Base-by-base conservation (phyloP, 495 filamentous ascomycete genomes). In the Bryoglossum gracile region DNA sequence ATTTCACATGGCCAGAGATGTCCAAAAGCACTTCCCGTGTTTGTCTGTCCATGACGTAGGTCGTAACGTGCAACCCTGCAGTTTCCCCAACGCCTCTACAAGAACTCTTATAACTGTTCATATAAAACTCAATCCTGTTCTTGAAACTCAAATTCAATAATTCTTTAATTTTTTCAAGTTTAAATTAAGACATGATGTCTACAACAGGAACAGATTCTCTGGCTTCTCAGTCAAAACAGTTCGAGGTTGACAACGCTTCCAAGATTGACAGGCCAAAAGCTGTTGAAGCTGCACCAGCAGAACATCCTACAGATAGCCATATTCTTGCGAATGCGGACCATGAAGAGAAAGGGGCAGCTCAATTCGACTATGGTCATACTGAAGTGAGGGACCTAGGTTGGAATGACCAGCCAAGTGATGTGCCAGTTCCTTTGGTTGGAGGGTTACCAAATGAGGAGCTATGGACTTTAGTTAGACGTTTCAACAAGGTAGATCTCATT, bases 361-460 rank as follows among this genome's bases (percentile, higher is more conserved):
- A 59, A 24, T 5, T 56, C 9, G 43, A 56, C 16, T 53, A 59
- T 51, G 36, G 24, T 1, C 49, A 56, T 22, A 54, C 54, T 13
- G 57, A 60, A 32, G 57, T 60, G 30, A 54, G 36, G 16, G 77
- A 94, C 61, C 56, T 91, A 30, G 88, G 88, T 10, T 94, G 87
- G 87, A 77, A 78, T 55, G 74, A 82, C 39, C 63, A 70, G 49
- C 68, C 76, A 13, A 58, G 80, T 5, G 60, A 77, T 0, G 74
- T 87, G 14, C 68, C 80, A 0, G 67, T 65, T 8, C 80, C 81
- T 0, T 59, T 94, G 3, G 78, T 92, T 17, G 84, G 78, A 2
- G 85, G 84, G 0, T 59, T 94, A 37, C 70, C 69, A n/a, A 92
- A 94, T 62, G 86, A 94, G 40, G 83, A 92, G 58, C 66, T 95